Conservation (phyloP, 2,329 filamentous ascomycete species). For the Fusarium burgessii region DNA sequence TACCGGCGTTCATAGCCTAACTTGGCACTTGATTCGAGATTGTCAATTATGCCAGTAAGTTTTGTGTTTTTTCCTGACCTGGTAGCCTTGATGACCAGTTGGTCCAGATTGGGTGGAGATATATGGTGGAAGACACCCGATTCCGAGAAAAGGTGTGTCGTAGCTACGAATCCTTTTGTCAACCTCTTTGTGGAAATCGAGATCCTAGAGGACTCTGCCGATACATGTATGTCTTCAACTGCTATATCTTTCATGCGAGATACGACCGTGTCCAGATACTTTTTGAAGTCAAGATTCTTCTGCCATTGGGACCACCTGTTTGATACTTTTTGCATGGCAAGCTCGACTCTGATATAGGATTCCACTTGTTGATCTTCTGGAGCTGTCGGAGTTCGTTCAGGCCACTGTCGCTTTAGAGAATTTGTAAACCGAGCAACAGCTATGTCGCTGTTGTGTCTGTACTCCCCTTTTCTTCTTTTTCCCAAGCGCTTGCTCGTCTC, state of each 20-base stretch:
- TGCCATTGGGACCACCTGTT: conserved; percentile 26
- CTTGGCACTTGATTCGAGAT: conserved; percentile 10
- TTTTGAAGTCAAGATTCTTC: conserved; percentile 22
- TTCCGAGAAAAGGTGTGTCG: conserved; percentile 10
- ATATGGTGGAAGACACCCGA: rapidly evolving
- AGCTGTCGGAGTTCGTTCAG: not conserved
- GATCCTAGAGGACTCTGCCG: rapidly evolving
- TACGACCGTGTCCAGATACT: conserved; percentile 10
- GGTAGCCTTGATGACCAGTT: not conserved
- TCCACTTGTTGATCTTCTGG: not conserved
- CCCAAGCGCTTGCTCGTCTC: not conserved
- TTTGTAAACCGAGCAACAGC: conserved; percentile 2
- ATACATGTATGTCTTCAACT: not conserved
- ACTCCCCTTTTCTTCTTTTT: not conserved
- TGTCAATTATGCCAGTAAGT: conserved; percentile 14
- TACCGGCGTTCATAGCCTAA: conserved; percentile 28
- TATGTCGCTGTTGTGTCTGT: not conserved
- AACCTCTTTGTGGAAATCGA: no score
- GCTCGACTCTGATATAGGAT: conserved; percentile 6
- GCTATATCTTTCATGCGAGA: not conserved
- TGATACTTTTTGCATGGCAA: not conserved
- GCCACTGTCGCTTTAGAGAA: conserved; percentile 24
- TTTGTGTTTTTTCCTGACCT: not conserved
- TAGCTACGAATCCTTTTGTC: conserved; percentile 13
- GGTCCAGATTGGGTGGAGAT: rapidly evolving